Percentiles rank a stretch among this genome's conserved stretches.
Evolutionary conservation across 371 early-diverging fungal genomes (phyloP).

Genomic region (Blakeslea trispora): DNA sequence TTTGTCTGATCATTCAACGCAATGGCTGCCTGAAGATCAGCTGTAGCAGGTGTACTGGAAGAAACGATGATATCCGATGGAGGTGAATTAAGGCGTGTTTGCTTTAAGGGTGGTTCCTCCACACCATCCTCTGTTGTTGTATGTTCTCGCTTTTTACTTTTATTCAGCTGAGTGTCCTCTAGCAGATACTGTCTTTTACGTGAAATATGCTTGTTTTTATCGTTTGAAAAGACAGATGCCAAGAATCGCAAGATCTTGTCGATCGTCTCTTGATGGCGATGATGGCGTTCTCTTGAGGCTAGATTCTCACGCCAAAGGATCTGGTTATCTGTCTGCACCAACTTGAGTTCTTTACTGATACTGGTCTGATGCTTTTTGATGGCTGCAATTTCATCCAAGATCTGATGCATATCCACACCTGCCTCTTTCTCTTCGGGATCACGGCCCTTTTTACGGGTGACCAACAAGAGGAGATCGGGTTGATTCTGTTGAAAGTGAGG

Average conservation of each 20-base stretch:
- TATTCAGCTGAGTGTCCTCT: slow-evolving; percentile 23
- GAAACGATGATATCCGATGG: no score
- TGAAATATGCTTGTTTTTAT: slow-evolving; percentile 59
- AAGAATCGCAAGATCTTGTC: slow-evolving; percentile 86
- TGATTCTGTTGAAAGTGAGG: slow-evolving; percentile 59
- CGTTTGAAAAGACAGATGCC: slow-evolving; percentile 74
- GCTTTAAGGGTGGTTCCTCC: slow-evolving; percentile 23
- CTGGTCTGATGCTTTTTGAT: slow-evolving; percentile 89
- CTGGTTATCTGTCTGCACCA: slow-evolving; percentile 86
- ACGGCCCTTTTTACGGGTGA: slow-evolving; percentile 56
- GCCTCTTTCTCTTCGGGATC: slow-evolving; percentile 57
- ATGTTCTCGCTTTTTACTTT: slow-evolving; percentile 23
- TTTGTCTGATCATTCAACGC: slow-evolving; percentile 49
- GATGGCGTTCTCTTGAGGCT: slow-evolving; percentile 73
- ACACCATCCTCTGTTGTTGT: slow-evolving; percentile 33
- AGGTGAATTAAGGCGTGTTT: slow-evolving; percentile 8
- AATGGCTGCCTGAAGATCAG: slow-evolving; percentile 44
- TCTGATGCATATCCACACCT: slow-evolving; percentile 59
- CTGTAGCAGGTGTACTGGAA: slow-evolving; percentile 26
- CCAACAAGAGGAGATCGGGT: slow-evolving; percentile 58
- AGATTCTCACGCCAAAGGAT: slow-evolving; percentile 87
- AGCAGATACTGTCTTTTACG: slow-evolving; percentile 53
- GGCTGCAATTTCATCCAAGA: slow-evolving; percentile 82
- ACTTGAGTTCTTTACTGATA: slow-evolving; percentile 84
- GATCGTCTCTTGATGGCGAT: slow-evolving; percentile 88